Base-by-base conservation (phyloP, 2,329 filamentous ascomycete genomes). In the Trichoderma arundinaceum region DNA sequence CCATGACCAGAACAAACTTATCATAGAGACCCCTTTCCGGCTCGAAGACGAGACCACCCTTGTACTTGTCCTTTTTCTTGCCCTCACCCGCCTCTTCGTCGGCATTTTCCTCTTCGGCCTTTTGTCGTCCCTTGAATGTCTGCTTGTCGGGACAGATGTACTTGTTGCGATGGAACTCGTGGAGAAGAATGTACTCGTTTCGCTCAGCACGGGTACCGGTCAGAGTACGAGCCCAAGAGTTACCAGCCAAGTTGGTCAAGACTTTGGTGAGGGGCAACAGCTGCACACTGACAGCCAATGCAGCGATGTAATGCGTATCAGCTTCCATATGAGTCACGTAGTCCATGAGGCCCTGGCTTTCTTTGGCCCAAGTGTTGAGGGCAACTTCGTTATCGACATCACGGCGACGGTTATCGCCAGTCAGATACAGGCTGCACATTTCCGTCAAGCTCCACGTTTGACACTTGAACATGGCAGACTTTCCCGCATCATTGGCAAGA, bases 61-160 rank as follows among this genome's bases (percentile, higher is more conserved):
- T 98, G 83, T 91, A 99, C 79, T 98, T 99, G 80, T 99, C 96
- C 78, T 97, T 99, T 84, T 98, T 99, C 81, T 97, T 99, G 67
- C 86, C 87, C 69, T 92, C 91, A 8, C 83, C 87, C 13, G 77
- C 84, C 22, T 90, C 91, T 54, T 92, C 90, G 7, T 90, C 89
- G 19, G 83, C 68, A 58, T 84, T 82, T 67, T 92, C 90, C 60
- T 94, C 92, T 64, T 92, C 90, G 15, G 80, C 80, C 72, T 90
- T 91, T 56, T 87, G 84, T 67, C 92, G 91, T 13, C 88, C 88
- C 71, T 90, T 93, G 72, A 92, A 92, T 52, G 84, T 90, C 70
- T 92, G 89, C 79, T 99, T 99, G 80, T 99, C 96, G 0, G 95
- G 95, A 75, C 93, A 97, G 67, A 99, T 97, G 75, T 96, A 99